Base-by-base conservation (phyloP, 257 asterid genomes). In the Leonotis leonurus region DNA sequence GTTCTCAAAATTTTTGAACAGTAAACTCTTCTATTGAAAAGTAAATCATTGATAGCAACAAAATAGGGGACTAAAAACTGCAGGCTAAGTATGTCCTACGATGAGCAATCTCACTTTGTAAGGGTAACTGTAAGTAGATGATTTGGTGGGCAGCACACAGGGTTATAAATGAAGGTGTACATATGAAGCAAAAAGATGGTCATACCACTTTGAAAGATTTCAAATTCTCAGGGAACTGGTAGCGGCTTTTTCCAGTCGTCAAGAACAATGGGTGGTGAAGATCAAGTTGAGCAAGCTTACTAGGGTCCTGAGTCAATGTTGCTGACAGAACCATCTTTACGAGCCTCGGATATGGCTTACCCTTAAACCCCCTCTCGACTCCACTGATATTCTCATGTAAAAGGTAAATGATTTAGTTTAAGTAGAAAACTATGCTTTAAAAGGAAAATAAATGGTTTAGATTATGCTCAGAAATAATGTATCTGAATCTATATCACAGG, bases 251-350 rank as follows among this genome's bases (percentile, higher is more conserved):
- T 60, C 94, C 98, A 43, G 87, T 72, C 1, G 88, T 91, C 74
- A 91, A 70, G 77, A 88, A 78, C 83, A 91, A 69, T 35, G 98
- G 96, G 70, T 84, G 92, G 75, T 86, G 95, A 69, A 91, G 80
- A 69, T 81, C 85, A 68, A 91, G 98, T 80, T 84, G 94, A 0
- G 88, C 84, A 41, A 91, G 92, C 81, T 91, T 88, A 73, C 96
- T 81, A 6, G 98, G 98, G 72, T 86, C 96, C 68, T 81, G 96
- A n/a, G 98, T 91, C 73, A 88, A 74, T 67, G 98, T 91, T 62
- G 96, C 98, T 35, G 98, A 91, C 63, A 86, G 76, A 70, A 86
- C 82, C 90, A 91, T 85, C 87, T 88, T 91, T 68, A 64, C 77
- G 40, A 88, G 89, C 80, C 96, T 84, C 55, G 96, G 96, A 53